Conservation (phyloP, 2,329 filamentous ascomycete genomes). For the Apiospora arundinis region DNA sequence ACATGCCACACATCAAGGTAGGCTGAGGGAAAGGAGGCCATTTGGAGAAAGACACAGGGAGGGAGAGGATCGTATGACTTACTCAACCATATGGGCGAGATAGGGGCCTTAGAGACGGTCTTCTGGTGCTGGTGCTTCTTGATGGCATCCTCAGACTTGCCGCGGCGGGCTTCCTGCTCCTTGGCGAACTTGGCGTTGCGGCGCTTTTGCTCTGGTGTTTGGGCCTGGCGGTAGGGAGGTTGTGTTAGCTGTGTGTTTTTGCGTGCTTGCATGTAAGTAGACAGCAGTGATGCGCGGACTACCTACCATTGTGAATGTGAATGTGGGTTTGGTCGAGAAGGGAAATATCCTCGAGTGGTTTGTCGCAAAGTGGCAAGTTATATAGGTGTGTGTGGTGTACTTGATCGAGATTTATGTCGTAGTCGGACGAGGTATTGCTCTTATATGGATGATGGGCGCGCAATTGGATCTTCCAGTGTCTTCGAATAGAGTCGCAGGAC, state of each 20-base stretch:
- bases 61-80: constrained; percentile 40
- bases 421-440: not conserved
- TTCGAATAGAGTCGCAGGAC: constrained; percentile 4
- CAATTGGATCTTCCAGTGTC: not conserved
- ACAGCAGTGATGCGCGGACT: not conserved
- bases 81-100: constrained; percentile 71
- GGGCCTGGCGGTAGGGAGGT: constrained; percentile 59
- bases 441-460: not conserved
- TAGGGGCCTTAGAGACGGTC: constrained; percentile 58
- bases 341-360: not conserved
- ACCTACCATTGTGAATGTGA: constrained; percentile 38
- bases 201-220: constrained; percentile 84
- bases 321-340: not conserved
- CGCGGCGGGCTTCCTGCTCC: constrained; percentile 74
- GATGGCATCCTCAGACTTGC: constrained; percentile 71
- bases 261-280: not conserved
- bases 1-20: not conserved
- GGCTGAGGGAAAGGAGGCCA: not conserved
- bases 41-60: not conserved
- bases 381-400: not conserved
- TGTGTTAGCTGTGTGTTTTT: not conserved
- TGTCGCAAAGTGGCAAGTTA: not conserved
- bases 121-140: constrained; percentile 56
- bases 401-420: not conserved
- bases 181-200: constrained; percentile 81